These are phyloP conservation scores for Podospora pseudoanserina DNA, from an alignment of 495 filamentous ascomycete genomes.

Conservation along the genomic window DNA sequence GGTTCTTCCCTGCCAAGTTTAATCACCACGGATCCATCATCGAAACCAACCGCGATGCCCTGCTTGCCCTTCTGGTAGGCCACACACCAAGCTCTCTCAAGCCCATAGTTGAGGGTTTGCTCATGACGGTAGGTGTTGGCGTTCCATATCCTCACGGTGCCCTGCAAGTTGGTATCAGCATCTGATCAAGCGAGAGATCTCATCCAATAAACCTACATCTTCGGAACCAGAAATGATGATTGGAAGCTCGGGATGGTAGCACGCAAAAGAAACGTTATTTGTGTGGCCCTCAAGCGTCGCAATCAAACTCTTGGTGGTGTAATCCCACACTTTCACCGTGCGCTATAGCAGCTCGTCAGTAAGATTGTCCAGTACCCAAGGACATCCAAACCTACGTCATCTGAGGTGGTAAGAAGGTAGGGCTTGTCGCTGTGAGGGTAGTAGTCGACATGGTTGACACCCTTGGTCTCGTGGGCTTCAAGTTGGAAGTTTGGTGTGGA, in stretches of 20 bases:
- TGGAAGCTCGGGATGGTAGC: conserved; percentile 94
- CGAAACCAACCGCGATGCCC: conserved; percentile 92
- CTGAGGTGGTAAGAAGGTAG: conserved; percentile 93
- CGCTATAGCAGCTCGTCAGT: conserved; percentile 33
- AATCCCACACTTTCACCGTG: conserved; percentile 96
- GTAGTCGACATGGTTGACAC: conserved; percentile 96
- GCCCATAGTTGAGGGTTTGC: conserved; percentile 89
- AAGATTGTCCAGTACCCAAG: not conserved
- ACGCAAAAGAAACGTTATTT: conserved; percentile 98
- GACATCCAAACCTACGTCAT: conserved; percentile 52
- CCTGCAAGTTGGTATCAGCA: conserved; percentile 33
- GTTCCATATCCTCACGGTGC: conserved; percentile 98
- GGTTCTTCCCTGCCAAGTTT: conserved; percentile 98
- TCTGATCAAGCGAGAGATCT: not conserved
- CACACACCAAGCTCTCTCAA: conserved; percentile 97
- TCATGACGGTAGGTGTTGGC: conserved; percentile 94
- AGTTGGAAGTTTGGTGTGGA: conserved; percentile 88
- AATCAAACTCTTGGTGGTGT: conserved; percentile 95
- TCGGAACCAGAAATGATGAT: conserved; percentile 99
- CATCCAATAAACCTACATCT: conserved; percentile 48
- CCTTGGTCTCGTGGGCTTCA: conserved; percentile 96
- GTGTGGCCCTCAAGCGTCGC: conserved; percentile 96
- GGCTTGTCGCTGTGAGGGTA: conserved; percentile 96
- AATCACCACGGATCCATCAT: conserved; percentile 95
- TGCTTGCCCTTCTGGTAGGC: conserved; percentile 90